phyloP scores from a whole-genome alignment of 805 yeast species.

The Lachancea dasiensis region DNA sequence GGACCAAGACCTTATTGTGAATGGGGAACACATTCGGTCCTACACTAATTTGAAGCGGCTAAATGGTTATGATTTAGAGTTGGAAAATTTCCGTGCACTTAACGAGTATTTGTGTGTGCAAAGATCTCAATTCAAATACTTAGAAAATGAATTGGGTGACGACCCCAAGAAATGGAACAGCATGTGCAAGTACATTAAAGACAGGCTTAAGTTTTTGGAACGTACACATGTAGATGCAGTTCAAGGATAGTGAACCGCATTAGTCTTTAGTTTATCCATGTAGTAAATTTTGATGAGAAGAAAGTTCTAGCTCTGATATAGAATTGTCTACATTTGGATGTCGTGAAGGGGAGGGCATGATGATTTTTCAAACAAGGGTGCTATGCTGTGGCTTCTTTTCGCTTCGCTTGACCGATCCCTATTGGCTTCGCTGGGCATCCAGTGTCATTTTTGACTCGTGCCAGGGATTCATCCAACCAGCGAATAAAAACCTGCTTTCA shows the following conservation, averaged over 20 bases:
- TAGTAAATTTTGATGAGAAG: too few species aligned
- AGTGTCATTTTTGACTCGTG: too few species aligned
- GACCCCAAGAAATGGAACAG: constrained; percentile 15
- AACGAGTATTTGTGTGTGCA: constrained; percentile 18
- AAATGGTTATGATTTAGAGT: constrained; percentile 27
- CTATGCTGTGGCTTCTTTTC: too few species aligned
- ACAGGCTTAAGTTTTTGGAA: constrained; percentile 16
- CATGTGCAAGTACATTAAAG: constrained; percentile 21
- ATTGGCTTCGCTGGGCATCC: too few species aligned
- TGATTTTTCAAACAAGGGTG: too few species aligned
- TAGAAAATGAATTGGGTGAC: constrained; percentile 11
- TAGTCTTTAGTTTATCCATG: too few species aligned
- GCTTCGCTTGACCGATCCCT: too few species aligned
- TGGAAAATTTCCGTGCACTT: constrained; percentile 22
- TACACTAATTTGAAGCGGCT: constrained; percentile 14
- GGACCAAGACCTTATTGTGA: constrained; percentile 15
- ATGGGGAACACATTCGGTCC: constrained; percentile 24
- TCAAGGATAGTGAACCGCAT: neutral
- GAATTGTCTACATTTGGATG: too few species aligned
- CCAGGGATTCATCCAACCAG: too few species aligned
- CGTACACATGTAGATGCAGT: constrained; percentile 21
- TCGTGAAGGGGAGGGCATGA: too few species aligned
- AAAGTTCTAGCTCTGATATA: too few species aligned
- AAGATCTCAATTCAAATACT: constrained; percentile 16
- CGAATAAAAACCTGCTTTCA: too few species aligned